These are phyloP conservation scores for Zygotorulaspora mrakii DNA, from an alignment of 1,139 yeast genomes.

Conservation along the genomic window DNA sequence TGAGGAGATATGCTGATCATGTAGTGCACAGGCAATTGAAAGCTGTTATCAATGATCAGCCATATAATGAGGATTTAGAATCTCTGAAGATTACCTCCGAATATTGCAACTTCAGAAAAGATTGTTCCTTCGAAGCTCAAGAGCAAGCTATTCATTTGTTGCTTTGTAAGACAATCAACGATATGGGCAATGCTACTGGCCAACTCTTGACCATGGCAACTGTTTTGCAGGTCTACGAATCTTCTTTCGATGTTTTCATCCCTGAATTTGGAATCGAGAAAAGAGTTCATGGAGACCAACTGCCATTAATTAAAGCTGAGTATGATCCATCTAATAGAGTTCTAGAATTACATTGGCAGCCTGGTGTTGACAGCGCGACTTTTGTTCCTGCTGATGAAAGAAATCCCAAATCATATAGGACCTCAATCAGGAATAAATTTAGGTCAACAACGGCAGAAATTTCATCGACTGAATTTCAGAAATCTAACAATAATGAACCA, in stretches of 20 bases:
- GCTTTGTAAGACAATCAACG: slow-evolving; percentile 79
- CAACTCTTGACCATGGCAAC: slow-evolving; percentile 83
- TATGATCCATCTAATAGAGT: slow-evolving; percentile 66
- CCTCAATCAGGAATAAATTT: slow-evolving; percentile 73
- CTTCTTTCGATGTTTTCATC: slow-evolving; percentile 88
- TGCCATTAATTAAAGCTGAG: slow-evolving; percentile 89
- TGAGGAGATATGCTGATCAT: slow-evolving; percentile 87
- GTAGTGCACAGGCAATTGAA: slow-evolving; percentile 91
- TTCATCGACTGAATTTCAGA: slow-evolving; percentile 44
- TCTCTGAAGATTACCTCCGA: slow-evolving; percentile 79
- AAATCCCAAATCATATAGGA: slow-evolving; percentile 69
- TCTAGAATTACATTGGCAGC: slow-evolving; percentile 88
- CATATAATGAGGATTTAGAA: slow-evolving; percentile 55
- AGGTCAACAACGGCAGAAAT: slow-evolving; percentile 68
- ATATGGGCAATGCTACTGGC: slow-evolving; percentile 70
- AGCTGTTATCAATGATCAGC: slow-evolving; percentile 47
- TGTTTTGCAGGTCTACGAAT: slow-evolving; percentile 88
- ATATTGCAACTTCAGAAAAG: slow-evolving; percentile 91
- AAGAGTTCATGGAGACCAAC: slow-evolving; percentile 95
- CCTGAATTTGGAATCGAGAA: slow-evolving; percentile 97
- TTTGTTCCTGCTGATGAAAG: slow-evolving; percentile 86
- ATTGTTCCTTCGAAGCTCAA: slow-evolving; percentile 89
- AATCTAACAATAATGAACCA: slow-evolving; percentile 26
- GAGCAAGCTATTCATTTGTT: slow-evolving; percentile 89
- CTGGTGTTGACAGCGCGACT: slow-evolving; percentile 86